A percentile compares a stretch with the other conserved stretches of the same genome.
These are phyloP conservation scores for Penicillium parvum DNA, from an alignment of 495 filamentous ascomycete species.

Conservation along the genomic window DNA sequence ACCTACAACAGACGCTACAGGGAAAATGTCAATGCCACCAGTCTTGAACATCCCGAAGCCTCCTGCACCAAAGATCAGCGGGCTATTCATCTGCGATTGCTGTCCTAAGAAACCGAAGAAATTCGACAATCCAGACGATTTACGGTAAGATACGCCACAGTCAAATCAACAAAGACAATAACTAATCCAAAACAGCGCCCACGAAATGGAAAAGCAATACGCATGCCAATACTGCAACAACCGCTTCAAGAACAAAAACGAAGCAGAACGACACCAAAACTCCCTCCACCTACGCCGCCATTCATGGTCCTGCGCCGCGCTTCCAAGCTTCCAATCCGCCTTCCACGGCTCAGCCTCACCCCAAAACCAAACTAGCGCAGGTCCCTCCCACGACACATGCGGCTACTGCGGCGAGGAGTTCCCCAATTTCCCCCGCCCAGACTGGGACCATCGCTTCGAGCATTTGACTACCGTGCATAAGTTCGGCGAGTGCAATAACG, in stretches of 20 bases:
- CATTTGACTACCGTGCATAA: constrained; percentile 91
- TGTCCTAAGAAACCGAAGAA: constrained; percentile 99
- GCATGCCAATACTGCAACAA: constrained; percentile 88
- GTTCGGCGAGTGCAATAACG: constrained; percentile 95
- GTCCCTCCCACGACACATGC: constrained; percentile 65
- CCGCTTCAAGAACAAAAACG: constrained; percentile 99
- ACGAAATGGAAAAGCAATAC: constrained; percentile 95
- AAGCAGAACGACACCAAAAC: constrained; percentile 96
- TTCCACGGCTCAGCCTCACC: constrained; percentile 70
- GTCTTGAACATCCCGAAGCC: constrained; percentile 29
- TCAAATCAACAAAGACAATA: not conserved
- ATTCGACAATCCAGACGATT: constrained; percentile 80
- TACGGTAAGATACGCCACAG: constrained; percentile 61
- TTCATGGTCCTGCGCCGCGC: constrained; percentile 93
- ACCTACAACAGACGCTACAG: constrained; percentile 24
- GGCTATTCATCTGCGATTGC: constrained; percentile 83
- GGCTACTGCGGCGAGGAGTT: constrained; percentile 98
- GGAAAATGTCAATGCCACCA: constrained; percentile 42
- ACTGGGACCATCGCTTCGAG: constrained; percentile 81
- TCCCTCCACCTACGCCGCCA: constrained; percentile 92
- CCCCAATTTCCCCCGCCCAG: constrained; percentile 58
- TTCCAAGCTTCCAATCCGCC: constrained; percentile 69
- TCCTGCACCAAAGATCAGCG: constrained; percentile 32
- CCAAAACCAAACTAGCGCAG: constrained; percentile 32
- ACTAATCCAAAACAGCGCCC: constrained; percentile 45